These are phyloP conservation scores for Berkeleyomyces basicola DNA, from an alignment of 2,329 filamentous ascomycete species.

Conservation along the genomic window DNA sequence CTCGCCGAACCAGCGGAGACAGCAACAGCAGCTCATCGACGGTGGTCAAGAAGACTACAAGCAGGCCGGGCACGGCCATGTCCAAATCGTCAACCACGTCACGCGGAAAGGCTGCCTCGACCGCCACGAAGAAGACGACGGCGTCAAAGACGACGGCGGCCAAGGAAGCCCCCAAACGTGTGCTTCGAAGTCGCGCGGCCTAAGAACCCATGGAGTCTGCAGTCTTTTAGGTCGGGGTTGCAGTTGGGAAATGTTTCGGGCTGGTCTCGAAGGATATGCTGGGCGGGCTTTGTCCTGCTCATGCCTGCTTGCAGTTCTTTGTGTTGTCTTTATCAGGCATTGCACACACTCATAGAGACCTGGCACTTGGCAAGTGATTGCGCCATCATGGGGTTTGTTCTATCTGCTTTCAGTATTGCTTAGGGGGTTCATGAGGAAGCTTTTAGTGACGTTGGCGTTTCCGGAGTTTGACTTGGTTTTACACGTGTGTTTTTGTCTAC, in stretches of 20 bases:
- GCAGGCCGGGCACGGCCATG: conserved; percentile 20
- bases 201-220: not conserved
- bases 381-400: not conserved
- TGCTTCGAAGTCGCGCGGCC: conserved; percentile 35
- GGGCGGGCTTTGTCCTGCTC: not conserved
- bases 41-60: conserved; percentile 38
- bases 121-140: conserved; percentile 32
- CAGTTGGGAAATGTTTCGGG: not conserved
- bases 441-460: too few relatives aligned
- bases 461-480: not conserved
- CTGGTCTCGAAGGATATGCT: not conserved
- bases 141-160: conserved; percentile 33
- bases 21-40: conserved; percentile 50
- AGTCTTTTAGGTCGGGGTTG: not conserved
- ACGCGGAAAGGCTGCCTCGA: conserved; percentile 30
- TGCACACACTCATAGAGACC: not conserved
- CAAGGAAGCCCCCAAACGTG: conserved; percentile 34
- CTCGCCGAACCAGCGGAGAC: conserved; percentile 44
- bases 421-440: too few relatives aligned
- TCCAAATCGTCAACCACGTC: conserved; percentile 21
- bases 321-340: not conserved
- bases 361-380: not conserved
- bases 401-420: not conserved
- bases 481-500: not conserved
- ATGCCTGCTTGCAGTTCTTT: not conserved